Percentiles rank a stretch among this genome's conserved stretches.
Conservation (phyloP, 2,329 filamentous ascomycete genomes). For the Mycosphaerelloides madeirae region DNA sequence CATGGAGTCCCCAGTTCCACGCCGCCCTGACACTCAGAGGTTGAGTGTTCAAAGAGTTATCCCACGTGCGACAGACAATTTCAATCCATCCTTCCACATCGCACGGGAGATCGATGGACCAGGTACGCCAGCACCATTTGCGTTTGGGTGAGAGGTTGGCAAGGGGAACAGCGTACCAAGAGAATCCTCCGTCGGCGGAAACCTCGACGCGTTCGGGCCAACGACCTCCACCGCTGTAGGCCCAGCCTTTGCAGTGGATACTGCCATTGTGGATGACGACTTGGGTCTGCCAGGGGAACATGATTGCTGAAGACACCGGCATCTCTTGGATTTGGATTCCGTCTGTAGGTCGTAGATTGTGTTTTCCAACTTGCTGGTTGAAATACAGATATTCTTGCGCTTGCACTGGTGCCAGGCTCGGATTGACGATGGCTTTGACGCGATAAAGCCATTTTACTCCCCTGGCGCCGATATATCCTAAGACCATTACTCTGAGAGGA, state of each 20-base stretch:
- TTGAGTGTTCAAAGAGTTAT: constrained; percentile 45
- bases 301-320: constrained; percentile 64
- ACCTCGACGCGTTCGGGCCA: constrained; percentile 60
- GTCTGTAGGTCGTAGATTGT: constrained; percentile 50
- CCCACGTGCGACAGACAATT: constrained; percentile 42
- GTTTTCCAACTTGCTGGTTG: constrained; percentile 63
- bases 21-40: constrained; percentile 41
- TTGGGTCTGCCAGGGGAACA: constrained; percentile 58
- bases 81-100: constrained; percentile 47
- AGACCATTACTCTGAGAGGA: constrained; percentile 41
- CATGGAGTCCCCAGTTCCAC: constrained; percentile 43
- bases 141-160: constrained; percentile 60
- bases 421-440: constrained; percentile 56
- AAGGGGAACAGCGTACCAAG: constrained; percentile 59
- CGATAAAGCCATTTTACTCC: constrained; percentile 65
- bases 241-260: constrained; percentile 50
- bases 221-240: constrained; percentile 38
- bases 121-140: constrained; percentile 60
- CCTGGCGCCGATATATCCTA: constrained; percentile 62
- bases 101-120: constrained; percentile 59
- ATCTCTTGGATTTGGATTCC: constrained; percentile 68
- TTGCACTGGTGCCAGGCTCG: constrained; percentile 58
- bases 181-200: constrained; percentile 57
- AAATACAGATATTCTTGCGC: constrained; percentile 65
- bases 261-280: constrained; percentile 57